phyloP scores from a whole-genome alignment of 805 yeast species.

The Teunomyces gatunensis region DNA sequence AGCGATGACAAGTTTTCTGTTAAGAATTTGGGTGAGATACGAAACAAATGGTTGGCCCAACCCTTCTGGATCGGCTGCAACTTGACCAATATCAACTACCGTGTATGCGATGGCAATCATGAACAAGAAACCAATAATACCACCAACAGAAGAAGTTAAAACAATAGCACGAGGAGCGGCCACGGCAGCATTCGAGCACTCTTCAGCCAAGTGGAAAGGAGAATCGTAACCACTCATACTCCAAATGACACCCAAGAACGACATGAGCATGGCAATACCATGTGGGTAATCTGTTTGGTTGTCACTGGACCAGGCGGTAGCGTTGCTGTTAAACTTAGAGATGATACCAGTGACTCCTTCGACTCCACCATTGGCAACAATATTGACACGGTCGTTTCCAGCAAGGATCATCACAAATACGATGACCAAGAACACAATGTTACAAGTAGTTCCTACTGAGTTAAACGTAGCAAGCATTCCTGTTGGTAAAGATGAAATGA shows the following conservation, averaged over 20 bases:
- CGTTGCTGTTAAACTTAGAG: constrained; percentile 49
- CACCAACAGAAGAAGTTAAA: constrained; percentile 55
- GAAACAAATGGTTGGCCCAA: constrained; percentile 61
- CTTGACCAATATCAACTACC: constrained; percentile 46
- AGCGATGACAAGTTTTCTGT: constrained; percentile 38
- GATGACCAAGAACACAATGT: constrained; percentile 48
- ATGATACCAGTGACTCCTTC: constrained; percentile 23
- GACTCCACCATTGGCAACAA: constrained; percentile 38
- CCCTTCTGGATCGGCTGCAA: constrained; percentile 47
- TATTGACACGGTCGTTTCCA: constrained; percentile 43
- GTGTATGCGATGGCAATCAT: constrained; percentile 64
- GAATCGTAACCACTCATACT: constrained; percentile 76
- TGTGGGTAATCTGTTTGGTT: constrained; percentile 64
- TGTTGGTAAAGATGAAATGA: constrained; percentile 54
- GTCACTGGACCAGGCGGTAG: constrained; percentile 51
- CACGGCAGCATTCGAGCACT: constrained; percentile 58
- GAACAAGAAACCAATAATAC: constrained; percentile 53
- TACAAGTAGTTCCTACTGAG: constrained; percentile 47
- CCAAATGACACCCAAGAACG: constrained; percentile 64
- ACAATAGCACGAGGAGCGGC: constrained; percentile 71
- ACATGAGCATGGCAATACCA: constrained; percentile 56
- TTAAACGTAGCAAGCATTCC: constrained; percentile 52
- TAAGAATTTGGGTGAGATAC: constrained; percentile 49
- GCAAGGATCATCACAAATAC: constrained; percentile 55
- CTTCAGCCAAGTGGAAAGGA: constrained; percentile 75